These are phyloP conservation scores for Arabis alpina DNA, from an alignment of 345 rosid species.

Conservation along the genomic window DNA sequence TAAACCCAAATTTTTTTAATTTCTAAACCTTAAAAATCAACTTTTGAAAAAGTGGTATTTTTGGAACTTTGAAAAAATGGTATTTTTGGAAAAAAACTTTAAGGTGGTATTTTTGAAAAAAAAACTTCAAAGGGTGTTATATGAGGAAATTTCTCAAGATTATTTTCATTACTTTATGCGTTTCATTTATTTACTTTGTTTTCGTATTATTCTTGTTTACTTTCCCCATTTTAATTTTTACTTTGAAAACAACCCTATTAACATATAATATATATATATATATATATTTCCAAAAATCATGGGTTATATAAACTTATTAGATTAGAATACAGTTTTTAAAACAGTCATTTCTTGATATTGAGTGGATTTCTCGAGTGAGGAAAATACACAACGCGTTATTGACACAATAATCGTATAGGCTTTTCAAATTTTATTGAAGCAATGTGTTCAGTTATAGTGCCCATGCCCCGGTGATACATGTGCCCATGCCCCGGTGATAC, in stretches of 20 bases:
- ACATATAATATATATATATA: neutral
- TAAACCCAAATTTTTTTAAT: too few species aligned
- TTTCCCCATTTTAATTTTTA: constrained; percentile 32
- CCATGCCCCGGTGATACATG: neutral
- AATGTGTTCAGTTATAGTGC: constrained; percentile 3
- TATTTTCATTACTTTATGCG: constrained; percentile 30
- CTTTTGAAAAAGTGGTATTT: too few species aligned
- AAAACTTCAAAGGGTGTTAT: too few species aligned
- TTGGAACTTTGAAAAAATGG: too few species aligned
- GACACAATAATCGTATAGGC: neutral
- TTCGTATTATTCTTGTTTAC: constrained; percentile 42
- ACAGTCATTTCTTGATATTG: constrained; percentile 7
- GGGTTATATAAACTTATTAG: constrained; percentile 28
- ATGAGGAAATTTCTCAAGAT: too few species aligned
- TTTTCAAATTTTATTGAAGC: neutral
- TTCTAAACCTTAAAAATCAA: too few species aligned
- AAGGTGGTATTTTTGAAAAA: too few species aligned
- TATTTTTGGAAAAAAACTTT: too few species aligned
- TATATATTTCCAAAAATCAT: constrained; percentile 31
- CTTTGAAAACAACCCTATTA: constrained; percentile 39
- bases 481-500: neutral
- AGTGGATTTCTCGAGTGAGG: constrained; percentile 2
- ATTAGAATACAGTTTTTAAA: constrained; percentile 17
- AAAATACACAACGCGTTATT: neutral
- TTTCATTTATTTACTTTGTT: constrained; percentile 35